A percentile compares a stretch with the other conserved stretches of the same genome.
phyloP scores from a whole-genome alignment of 768 basidiomycete species.

The Suillus subaureus region DNA sequence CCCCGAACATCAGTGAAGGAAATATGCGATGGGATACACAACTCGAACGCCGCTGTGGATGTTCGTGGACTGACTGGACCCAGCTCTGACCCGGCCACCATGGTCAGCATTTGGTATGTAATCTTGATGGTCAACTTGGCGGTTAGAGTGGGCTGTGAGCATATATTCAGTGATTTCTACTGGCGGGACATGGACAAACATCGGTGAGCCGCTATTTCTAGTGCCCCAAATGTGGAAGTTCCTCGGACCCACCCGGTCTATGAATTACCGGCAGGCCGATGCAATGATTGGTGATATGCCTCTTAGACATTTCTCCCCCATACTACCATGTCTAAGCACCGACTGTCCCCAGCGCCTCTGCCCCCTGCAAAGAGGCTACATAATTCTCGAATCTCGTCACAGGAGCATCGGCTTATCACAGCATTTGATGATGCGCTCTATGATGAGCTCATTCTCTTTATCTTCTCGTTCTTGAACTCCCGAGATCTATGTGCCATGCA shows the following conservation, averaged over 20 bases:
- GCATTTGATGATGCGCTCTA: slow-evolving; percentile 62
- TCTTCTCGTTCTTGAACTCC: slow-evolving; percentile 72
- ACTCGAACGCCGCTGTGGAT: not conserved
- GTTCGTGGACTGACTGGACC: not conserved
- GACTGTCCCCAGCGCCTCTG: slow-evolving; percentile 48
- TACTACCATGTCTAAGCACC: slow-evolving; percentile 51
- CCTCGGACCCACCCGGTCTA: not conserved
- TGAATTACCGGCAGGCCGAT: slow-evolving; percentile 7
- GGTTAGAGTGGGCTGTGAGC: too few species aligned
- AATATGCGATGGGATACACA: not conserved
- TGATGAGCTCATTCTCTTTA: slow-evolving; percentile 74
- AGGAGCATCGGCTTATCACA: slow-evolving; percentile 21
- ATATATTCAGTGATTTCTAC: too few species aligned
- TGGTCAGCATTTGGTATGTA: too few species aligned
- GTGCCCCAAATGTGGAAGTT: not conserved
- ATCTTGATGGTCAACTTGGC: too few species aligned
- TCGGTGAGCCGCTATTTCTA: too few species aligned
- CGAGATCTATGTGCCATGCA: slow-evolving; percentile 69
- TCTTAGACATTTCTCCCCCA: not conserved
- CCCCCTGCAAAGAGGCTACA: slow-evolving; percentile 63
- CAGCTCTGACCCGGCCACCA: not conserved
- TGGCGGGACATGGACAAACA: too few species aligned
- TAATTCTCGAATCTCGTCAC: slow-evolving; percentile 15
- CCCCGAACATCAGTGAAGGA: not conserved
- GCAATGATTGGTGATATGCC: slow-evolving; percentile 6